These are phyloP conservation scores for Grosmannia penicillata DNA, from an alignment of 2,329 filamentous ascomycete species.

Conservation along the genomic window DNA sequence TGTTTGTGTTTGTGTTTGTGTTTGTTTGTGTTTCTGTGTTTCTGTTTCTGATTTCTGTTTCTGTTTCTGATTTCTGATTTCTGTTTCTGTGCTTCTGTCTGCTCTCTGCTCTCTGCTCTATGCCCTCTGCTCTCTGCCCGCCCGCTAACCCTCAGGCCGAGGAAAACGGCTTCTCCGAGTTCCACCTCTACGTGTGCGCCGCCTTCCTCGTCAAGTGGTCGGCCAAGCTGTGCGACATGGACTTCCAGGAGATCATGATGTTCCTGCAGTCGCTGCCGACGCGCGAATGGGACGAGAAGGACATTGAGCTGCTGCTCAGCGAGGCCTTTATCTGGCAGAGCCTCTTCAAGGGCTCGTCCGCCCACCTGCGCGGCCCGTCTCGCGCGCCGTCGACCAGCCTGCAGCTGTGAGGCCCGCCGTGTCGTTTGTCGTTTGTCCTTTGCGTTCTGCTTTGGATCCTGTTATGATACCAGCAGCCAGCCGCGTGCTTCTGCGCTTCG, in stretches of 20 bases:
- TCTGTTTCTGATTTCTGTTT: background rate
- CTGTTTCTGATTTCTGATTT: background rate
- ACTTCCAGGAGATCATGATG: constrained; percentile 99
- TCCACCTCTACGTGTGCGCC: constrained; percentile 95
- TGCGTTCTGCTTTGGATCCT: too few species aligned
- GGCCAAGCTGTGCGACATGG: constrained; percentile 86
- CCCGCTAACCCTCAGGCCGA: too few species aligned
- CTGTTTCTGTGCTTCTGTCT: background rate
- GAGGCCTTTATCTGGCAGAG: constrained; percentile 99
- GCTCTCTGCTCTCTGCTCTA: constrained; percentile 1
- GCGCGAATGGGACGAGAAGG: constrained; percentile 90
- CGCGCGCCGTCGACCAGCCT: constrained; percentile 25
- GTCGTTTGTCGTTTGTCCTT: too few species aligned
- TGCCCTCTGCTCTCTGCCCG: too few species aligned
- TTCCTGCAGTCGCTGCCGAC: constrained; percentile 92
- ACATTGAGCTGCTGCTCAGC: constrained; percentile 87
- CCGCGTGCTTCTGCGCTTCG: background rate
- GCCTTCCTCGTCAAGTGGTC: constrained; percentile 99
- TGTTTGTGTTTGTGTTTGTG: background rate
- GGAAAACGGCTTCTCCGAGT: constrained; percentile 95
- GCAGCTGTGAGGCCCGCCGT: constrained; percentile 17
- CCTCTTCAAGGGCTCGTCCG: constrained; percentile 84
- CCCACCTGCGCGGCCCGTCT: constrained; percentile 51
- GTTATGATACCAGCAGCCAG: background rate
- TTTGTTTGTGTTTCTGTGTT: background rate